A percentile compares a stretch with the other conserved stretches of the same genome.
These are phyloP conservation scores for Xerocomellus intermedius DNA, from an alignment of 768 basidiomycete genomes.

Conservation along the genomic window DNA sequence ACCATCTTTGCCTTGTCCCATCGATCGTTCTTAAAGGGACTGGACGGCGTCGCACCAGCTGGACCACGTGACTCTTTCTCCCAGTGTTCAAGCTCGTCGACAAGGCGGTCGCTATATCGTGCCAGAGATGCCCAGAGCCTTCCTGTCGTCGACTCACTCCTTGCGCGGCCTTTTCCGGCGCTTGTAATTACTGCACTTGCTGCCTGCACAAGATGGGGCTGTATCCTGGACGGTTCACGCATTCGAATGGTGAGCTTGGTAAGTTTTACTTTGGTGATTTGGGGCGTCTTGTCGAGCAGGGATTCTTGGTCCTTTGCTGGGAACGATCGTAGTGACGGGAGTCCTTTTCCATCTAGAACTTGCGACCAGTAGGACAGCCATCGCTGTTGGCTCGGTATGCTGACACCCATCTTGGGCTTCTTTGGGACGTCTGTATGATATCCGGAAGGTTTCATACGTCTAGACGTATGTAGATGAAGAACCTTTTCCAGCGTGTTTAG, in stretches of 20 bases:
- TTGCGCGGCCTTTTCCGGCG: slow-evolving; percentile 37
- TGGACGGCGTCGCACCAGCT: slow-evolving; percentile 32
- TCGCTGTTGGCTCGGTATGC: slow-evolving; percentile 78
- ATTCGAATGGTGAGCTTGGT: slow-evolving; percentile 59
- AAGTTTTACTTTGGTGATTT: slow-evolving; percentile 49
- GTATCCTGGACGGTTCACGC: slow-evolving; percentile 51
- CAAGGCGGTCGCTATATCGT: slow-evolving; percentile 74
- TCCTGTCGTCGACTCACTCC: slow-evolving; percentile 31
- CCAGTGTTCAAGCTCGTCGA: slow-evolving; percentile 60
- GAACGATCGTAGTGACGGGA: slow-evolving; percentile 46
- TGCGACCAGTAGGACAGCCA: slow-evolving; percentile 80
- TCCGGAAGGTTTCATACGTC: slow-evolving; percentile 55
- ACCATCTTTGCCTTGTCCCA: slow-evolving; percentile 86
- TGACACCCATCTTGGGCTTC: slow-evolving; percentile 58
- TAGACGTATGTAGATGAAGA: slow-evolving; percentile 65
- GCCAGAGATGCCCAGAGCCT: slow-evolving; percentile 73
- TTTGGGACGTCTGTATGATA: slow-evolving; percentile 17
- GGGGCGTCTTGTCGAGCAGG: slow-evolving; percentile 5
- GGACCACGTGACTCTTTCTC: slow-evolving; percentile 52
- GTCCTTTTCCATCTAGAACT: slow-evolving; percentile 55
- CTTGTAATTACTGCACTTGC: slow-evolving; percentile 54
- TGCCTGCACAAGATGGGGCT: slow-evolving; percentile 52
- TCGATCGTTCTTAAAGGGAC: slow-evolving; percentile 47
- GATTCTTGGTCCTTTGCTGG: slow-evolving; percentile 10
- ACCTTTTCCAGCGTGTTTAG: slow-evolving; percentile 49